Conservation (phyloP, 192 early-diverging fungal genomes). For the Allomyces macrogynus region DNA sequence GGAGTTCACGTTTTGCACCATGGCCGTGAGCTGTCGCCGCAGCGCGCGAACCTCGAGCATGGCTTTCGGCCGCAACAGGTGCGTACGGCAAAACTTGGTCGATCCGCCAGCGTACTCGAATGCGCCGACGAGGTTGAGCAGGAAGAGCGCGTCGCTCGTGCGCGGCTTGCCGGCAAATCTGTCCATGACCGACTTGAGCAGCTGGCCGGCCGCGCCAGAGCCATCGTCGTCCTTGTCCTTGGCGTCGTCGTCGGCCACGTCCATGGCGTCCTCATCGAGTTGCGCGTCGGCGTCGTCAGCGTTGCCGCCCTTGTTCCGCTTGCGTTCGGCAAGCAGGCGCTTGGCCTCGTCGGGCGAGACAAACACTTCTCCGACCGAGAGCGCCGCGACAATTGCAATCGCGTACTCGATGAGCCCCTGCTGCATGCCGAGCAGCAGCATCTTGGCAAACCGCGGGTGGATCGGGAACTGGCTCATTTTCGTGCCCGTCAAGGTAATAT, state of each 20-base stretch:
- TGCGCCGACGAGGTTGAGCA: conserved; percentile 75
- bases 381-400: conserved; percentile 72
- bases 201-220: conserved; percentile 22
- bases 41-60: conserved; percentile 63
- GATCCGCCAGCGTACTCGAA: conserved; percentile 50
- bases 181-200: conserved; percentile 13
- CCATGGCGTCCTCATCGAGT: conserved; percentile 26
- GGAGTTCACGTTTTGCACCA: conserved; percentile 43
- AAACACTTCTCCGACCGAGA: conserved; percentile 89
- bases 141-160: conserved; percentile 65
- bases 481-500: conserved; percentile 63
- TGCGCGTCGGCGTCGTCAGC: conserved; percentile 39
- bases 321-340: not conserved
- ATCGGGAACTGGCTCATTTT: conserved; percentile 83
- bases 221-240: conserved; percentile 17
- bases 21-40: conserved; percentile 47
- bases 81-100: conserved; percentile 47
- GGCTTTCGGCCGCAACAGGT: conserved; percentile 72
- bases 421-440: conserved; percentile 75
- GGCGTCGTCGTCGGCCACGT: conserved; percentile 5
- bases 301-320: no score
- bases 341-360: conserved; percentile 12
- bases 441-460: conserved; percentile 57
- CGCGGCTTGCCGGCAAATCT: conserved; percentile 35
- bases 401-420: conserved; percentile 64